A percentile compares a stretch with the other conserved stretches of the same genome.
phyloP scores from a whole-genome alignment of 768 basidiomycete species.

The Tricholoma matsutake region DNA sequence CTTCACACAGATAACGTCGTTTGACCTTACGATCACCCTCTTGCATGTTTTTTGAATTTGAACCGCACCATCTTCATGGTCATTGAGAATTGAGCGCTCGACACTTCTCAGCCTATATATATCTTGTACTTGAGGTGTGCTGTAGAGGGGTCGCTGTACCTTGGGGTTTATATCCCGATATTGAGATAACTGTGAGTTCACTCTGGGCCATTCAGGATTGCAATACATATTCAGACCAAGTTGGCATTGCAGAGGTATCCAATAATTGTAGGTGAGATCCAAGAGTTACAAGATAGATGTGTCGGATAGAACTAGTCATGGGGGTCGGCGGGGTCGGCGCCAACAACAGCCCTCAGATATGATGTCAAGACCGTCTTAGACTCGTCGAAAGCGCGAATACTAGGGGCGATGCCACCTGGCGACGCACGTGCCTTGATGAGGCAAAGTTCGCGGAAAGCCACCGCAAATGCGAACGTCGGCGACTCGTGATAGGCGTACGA shows the following conservation, averaged over 20 bases:
- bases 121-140: not conserved
- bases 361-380: constrained; percentile 30
- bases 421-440: constrained; percentile 49
- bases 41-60: not conserved
- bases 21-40: not conserved
- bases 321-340: constrained; percentile 2
- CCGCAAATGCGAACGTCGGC: constrained; percentile 43
- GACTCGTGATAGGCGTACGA: constrained; percentile 48
- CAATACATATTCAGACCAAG: not conserved
- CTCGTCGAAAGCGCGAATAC: constrained; percentile 37
- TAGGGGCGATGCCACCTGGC: constrained; percentile 32
- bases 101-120: no score
- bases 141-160: not conserved
- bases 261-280: not conserved
- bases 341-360: constrained; percentile 25
- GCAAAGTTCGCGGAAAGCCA: constrained; percentile 54
- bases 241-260: not conserved
- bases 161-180: not conserved
- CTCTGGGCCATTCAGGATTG: not conserved
- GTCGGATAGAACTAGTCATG: not conserved
- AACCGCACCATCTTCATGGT: not conserved
- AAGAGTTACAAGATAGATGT: not conserved
- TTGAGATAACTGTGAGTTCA: not conserved
- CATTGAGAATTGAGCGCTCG: not conserved
- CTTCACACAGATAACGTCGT: not conserved